These are phyloP conservation scores for Cyberlindnera maritima DNA, from an alignment of 805 yeast genomes.

Conservation along the genomic window DNA sequence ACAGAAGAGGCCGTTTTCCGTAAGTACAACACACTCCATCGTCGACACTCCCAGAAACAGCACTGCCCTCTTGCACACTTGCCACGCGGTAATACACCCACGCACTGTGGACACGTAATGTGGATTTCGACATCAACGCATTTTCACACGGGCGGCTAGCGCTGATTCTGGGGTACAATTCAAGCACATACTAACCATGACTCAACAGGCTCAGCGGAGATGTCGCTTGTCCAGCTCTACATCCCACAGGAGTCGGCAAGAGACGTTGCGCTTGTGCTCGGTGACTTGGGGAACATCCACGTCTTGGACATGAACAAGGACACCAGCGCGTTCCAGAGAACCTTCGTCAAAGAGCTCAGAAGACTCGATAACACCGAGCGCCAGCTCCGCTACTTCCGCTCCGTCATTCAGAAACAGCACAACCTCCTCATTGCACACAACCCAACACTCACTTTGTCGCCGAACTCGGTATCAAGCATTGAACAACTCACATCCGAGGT, in stretches of 20 bases:
- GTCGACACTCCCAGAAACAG: neutral
- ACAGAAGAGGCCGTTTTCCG: slow-evolving; percentile 41
- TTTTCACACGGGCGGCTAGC: neutral
- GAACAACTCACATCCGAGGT: slow-evolving; percentile 70
- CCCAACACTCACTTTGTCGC: slow-evolving; percentile 24
- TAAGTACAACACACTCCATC: slow-evolving; percentile 19
- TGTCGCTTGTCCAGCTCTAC: slow-evolving; percentile 90
- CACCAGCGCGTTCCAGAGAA: slow-evolving; percentile 82
- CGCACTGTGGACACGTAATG: neutral
- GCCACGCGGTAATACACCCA: neutral
- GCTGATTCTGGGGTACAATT: neutral
- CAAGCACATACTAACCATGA: slow-evolving; percentile 8
- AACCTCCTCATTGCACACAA: slow-evolving; percentile 36
- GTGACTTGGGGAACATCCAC: slow-evolving; percentile 82
- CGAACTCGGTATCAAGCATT: slow-evolving; percentile 40
- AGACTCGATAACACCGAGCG: slow-evolving; percentile 84
- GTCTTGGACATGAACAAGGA: slow-evolving; percentile 84
- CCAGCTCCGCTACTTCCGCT: slow-evolving; percentile 60
- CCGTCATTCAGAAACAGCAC: slow-evolving; percentile 46
- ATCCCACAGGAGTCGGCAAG: slow-evolving; percentile 88
- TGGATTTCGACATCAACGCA: neutral
- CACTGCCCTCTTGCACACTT: neutral
- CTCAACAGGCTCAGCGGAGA: slow-evolving; percentile 79
- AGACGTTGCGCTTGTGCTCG: slow-evolving; percentile 81
- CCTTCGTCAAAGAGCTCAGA: slow-evolving; percentile 86